Base-by-base conservation (phyloP, 306 rosid species). In the Vicia faba region DNA sequence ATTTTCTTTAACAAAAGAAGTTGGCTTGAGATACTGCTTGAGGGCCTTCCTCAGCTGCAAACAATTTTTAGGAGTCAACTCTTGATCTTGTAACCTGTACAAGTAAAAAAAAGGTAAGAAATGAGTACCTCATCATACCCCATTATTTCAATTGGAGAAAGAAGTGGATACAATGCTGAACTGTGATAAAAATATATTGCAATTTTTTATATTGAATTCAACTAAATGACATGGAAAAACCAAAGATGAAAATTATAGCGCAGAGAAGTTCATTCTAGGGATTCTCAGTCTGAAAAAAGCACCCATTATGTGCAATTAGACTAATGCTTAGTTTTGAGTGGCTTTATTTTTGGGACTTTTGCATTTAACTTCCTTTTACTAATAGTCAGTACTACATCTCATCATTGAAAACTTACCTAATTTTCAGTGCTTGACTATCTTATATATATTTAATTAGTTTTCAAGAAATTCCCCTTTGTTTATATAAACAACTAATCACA, bases 1-100 rank as follows among this genome's bases (percentile, higher is more conserved):
- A 19, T 64, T 69, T 28, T 69, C 73, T 55, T 76, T 79, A 66
- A 44, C 71, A 79, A 86, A 84, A 23, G 88, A 85, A 3, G 90
- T 73, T 14, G 60, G 51, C 61, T 69, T 78, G 66, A 87, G 78
- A 81, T 84, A 87, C 54, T 70, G 84, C 36, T 38, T 39, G 43
- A 82, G 83, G 59, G 89, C 77, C 78, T 81, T 87, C 84, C 61
- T 87, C 75, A 92, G 51, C 61, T 55, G 82, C 69, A 23, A 64
- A 73, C 71, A 19, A 79, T 77, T 82, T 70, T 46, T 80, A 13
- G 84, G 85, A 74, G 80, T 60, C 15, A 80, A 82, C 61, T 83
- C 95, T 75, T 68, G 83, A 51, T 83, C 89, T 5, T 74, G 87
- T 49, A 84, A 40, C 80, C 95, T 91, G 67, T 31, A 74, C 62